Evolutionary conservation across 371 early-diverging fungal genomes (phyloP), one percentile per base, ranked within the genome.

Genomic region (Rhizopus arrhizus): DNA sequence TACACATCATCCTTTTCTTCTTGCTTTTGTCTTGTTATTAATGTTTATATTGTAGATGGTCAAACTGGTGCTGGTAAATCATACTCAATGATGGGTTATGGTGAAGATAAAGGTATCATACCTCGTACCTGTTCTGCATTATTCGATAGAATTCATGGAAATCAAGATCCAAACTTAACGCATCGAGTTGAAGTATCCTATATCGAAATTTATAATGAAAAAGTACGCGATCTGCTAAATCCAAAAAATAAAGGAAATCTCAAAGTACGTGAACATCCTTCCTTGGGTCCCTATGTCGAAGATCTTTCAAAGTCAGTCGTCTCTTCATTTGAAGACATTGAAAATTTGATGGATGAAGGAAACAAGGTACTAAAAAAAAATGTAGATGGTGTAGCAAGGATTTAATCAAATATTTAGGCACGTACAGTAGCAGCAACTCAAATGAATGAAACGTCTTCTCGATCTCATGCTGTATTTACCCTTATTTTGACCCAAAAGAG

Each of bases 381-480:
- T n/a, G 33, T 15, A 51, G 41, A 42, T 29, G n/a, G 16, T 38
- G 15, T 40, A n/a, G 22, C 43, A 40, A 55, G 32, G 38, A 55
- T 42, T 51, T 43, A 12, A 34, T 33, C 40, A 46, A 43, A 52
- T 54, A 41, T 53, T 33, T 42, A 86, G 87, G 87, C 88, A 38
- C 88, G 89, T 73, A 96, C 95, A 5, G 94, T 96, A 9, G 97
- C 96, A 4, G 87, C 93, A 4, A 99, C 98, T 38, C 91, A 93
- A 66, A 98, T 98, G 98, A 98, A 98, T 74, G 94, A 88, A 62
- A 88, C 89, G 0, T 95, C 95, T 15, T 91, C 92, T 59, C 85
- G 99, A 53, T 92, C 93, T 5, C 99, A 99, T 82, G 95, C 96
- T 11, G 93, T 99, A 32, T 95, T 97, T 55, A 94, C 94, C 0